Percentiles rank a stretch among this genome's conserved stretches.
Evolutionary conservation across 768 basidiomycete genomes (phyloP).

Genomic region (Rhodocollybia butyracea): DNA sequence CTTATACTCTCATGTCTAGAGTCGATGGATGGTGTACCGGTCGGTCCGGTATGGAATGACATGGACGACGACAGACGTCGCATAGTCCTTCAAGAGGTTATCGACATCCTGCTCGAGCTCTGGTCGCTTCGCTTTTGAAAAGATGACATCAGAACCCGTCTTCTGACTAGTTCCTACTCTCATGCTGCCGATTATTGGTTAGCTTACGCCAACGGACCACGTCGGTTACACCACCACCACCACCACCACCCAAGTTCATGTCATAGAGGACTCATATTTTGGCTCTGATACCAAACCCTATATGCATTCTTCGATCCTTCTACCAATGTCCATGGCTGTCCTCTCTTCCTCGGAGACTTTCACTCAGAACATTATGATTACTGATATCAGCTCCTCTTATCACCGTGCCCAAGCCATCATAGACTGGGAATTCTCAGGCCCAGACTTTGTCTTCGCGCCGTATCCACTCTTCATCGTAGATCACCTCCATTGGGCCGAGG

Average conservation of each 20-base stretch:
- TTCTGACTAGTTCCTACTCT: slow-evolving; percentile 1
- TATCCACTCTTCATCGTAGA: slow-evolving; percentile 10
- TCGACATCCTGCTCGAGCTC: slow-evolving; percentile 9
- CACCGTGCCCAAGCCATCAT: slow-evolving; percentile 11
- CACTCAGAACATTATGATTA: slow-evolving; percentile 19
- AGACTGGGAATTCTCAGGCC: slow-evolving; percentile 18
- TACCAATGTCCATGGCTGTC: slow-evolving; percentile 11
- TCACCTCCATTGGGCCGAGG: slow-evolving; percentile 7
- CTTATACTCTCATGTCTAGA: slow-evolving; percentile 10
- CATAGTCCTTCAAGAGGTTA: slow-evolving; percentile 6
- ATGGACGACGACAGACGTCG: slow-evolving; percentile 8
- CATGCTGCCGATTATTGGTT: slow-evolving; percentile 7
- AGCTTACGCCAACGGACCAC: slow-evolving; percentile 6
- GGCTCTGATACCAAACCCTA: slow-evolving; percentile 5
- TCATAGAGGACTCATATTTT: slow-evolving; percentile 8
- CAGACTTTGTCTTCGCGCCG: slow-evolving; percentile 6
- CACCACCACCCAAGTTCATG: background rate
- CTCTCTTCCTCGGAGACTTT: slow-evolving; percentile 17
- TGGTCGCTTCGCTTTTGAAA: slow-evolving; percentile 6
- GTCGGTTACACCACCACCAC: too few relatives aligned
- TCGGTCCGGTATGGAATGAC: slow-evolving; percentile 7
- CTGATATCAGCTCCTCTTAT: slow-evolving; percentile 7
- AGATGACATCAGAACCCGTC: background rate
- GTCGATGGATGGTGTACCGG: slow-evolving; percentile 8
- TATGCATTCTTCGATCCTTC: slow-evolving; percentile 11